Evolutionary conservation across 2,329 filamentous ascomycete genomes (phyloP).

Genomic region (Byssothecium circinans): DNA sequence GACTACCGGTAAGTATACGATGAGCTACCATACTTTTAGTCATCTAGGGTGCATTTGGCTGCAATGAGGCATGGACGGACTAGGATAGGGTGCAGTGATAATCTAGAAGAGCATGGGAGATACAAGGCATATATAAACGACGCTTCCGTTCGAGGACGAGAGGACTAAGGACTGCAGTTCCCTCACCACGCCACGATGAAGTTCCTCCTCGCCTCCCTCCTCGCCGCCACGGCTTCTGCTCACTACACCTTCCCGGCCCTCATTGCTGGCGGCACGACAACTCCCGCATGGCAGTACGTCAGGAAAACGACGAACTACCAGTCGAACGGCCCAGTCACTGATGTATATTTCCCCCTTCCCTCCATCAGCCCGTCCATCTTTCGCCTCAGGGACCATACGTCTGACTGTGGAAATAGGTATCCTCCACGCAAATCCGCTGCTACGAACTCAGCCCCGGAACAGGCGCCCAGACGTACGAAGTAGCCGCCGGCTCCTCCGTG

Average conservation of each 20-base stretch:
- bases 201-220: conserved; percentile 23
- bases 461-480: conserved; percentile 5
- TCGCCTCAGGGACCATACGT: too few relatives aligned
- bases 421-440: conserved; percentile 23
- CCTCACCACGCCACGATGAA: conserved; percentile 24
- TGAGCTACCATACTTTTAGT: not conserved
- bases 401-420: conserved; percentile 10
- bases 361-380: not conserved
- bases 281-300: conserved; percentile 38
- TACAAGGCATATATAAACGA: too few relatives aligned
- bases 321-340: conserved; percentile 36
- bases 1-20: not conserved
- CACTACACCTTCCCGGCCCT: conserved; percentile 41
- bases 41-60: conserved; percentile 5
- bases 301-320: conserved; percentile 42
- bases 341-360: conserved; percentile 12
- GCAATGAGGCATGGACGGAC: not conserved
- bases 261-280: conserved; percentile 23
- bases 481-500: conserved; percentile 30
- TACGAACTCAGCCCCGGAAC: conserved; percentile 21
- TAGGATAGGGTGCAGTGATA: not conserved
- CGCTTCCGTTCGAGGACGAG: not conserved
- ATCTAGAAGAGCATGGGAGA: too few relatives aligned
- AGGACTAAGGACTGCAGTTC: conserved; percentile 2
- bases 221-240: conserved; percentile 28